phyloP scores from a whole-genome alignment of 1,284 basidiomycete genomes.

The Leccinum pachyderme region DNA sequence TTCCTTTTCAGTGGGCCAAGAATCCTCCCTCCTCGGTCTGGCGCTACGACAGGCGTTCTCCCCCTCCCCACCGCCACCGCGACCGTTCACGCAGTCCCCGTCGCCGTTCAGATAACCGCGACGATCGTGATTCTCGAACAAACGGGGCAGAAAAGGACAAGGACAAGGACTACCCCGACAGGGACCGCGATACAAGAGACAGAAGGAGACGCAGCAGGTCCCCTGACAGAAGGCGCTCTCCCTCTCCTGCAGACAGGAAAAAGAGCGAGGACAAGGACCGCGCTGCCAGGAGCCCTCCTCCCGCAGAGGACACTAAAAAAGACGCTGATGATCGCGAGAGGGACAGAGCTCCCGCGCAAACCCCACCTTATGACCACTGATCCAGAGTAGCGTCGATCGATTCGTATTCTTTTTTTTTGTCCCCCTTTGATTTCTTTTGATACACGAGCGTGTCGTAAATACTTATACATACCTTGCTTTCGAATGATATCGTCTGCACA shows the following conservation, averaged over 20 bases:
- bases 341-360: conserved; percentile 38
- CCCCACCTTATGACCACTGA: conserved; percentile 52
- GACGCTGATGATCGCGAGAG: conserved; percentile 43
- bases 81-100: conserved; percentile 47
- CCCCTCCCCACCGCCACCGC: conserved; percentile 47
- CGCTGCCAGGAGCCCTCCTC: conserved; percentile 43
- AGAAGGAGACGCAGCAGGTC: conserved; percentile 48
- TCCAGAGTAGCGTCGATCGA: conserved; percentile 5
- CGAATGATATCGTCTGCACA: conserved; percentile 16
- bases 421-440: conserved; percentile 6
- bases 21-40: conserved; percentile 85
- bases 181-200: conserved; percentile 38
- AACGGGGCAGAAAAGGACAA: conserved; percentile 44
- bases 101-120: conserved; percentile 34
- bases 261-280: conserved; percentile 47
- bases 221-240: conserved; percentile 49
- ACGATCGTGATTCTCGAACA: conserved; percentile 43
- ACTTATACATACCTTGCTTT: not conserved
- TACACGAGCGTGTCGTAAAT: conserved; percentile 23
- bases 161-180: conserved; percentile 21
- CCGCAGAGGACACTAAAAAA: conserved; percentile 44
- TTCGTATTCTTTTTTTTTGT: not conserved
- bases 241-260: conserved; percentile 45
- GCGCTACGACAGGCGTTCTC: conserved; percentile 70
- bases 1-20: conserved; percentile 76